Base-by-base conservation (phyloP, 495 filamentous ascomycete species). In the Emericellopsis terricola region DNA sequence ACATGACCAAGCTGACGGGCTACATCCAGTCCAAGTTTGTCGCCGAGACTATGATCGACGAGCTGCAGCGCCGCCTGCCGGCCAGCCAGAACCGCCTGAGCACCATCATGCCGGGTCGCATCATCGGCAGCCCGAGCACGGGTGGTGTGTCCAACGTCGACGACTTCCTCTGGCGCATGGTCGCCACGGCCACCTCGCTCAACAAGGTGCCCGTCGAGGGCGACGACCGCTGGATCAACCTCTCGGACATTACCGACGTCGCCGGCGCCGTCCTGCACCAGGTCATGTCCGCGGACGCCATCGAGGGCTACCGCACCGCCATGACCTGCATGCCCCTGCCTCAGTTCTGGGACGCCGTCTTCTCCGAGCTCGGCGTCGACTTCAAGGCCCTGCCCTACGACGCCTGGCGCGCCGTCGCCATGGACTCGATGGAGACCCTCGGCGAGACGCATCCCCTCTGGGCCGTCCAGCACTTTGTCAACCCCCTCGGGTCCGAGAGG, bases 1-100 rank as follows among this genome's bases (percentile, higher is more conserved):
- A 33, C 15, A 18, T 33, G 2, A 11, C n/a, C 31, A 33, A 33
- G 11, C 15, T 8, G 2, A 33, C 8, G 2, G 31, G 31, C 2
- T 33, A 33, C 17, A 33, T 9, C 31, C 31, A 33, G 31, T 20
- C 31, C 31, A 33, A 33, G 18, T 33, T 33, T 13, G 31, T 33
- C 31, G 20, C 18, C 18, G 31, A 33, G 18, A 20, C 19, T 6
- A 13, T 33, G 3, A 33, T 33, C 17, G 19, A 33, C 8, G 31
- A 19, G 8, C 2, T 33, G 8, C 20, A 20, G 19, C 14, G 24
- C 9, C 14, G 19, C 15, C 31, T 33, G 7, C 31, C 31, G 7
- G 31, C 31, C 17, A 20, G 24, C 31, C 31, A 33, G 18, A 33
- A 33, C 18, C 31, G 31, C 31, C 20, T 33, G 14, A 20, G 19